Evolutionary conservation across 768 basidiomycete species (phyloP), one percentile per base, ranked within the genome.

Genomic region (Paxillus rubicundulus): DNA sequence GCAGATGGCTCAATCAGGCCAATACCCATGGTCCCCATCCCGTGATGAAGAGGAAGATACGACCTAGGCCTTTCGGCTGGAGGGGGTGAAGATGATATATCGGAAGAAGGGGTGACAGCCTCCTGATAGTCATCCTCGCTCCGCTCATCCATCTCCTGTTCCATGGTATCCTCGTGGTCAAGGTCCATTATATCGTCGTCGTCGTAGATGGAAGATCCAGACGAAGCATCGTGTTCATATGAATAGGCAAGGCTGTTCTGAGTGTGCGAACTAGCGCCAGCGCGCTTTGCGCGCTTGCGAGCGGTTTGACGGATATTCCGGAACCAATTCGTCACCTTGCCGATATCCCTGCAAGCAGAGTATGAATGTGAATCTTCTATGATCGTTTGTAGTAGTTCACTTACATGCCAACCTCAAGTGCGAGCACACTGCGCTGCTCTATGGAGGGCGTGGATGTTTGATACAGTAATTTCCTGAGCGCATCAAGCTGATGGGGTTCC

Each of bases 301-400:
- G 88, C 79, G 16, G 86, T 87, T 71, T 92, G 89, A 34, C 89
- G 81, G 52, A 91, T 76, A 64, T 92, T 92, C 33, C 89, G 78
- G 76, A 91, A 91, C 89, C 89, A 92, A 66, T 92, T 92, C 16
- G 89, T 89, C 47, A 92, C 88, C 70, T 89, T 89, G 57, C 84
- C 85, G 51, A 91, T 69, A 69, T 92, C 89, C 89, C 82, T 85
- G 52, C 13, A 49, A 47, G 51, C 55, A 50, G 49, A 62, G 52
- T 53, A 60, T 32, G 24, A 14, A 61, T 47, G 37, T 27, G 52
- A 10, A 43, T 30, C 41, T 49, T 40, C 42, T 16, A 28, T 16
- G 2, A 27, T 3, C 4, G 10, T 36, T 13, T 16, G 10, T 32
- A 24, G 24, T 27, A 40, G 44, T 62, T 56, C 45, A 74, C 80